Evolutionary conservation across 768 basidiomycete genomes (phyloP), one percentile per base, ranked within the genome.

Genomic region (Astraeus odoratus): DNA sequence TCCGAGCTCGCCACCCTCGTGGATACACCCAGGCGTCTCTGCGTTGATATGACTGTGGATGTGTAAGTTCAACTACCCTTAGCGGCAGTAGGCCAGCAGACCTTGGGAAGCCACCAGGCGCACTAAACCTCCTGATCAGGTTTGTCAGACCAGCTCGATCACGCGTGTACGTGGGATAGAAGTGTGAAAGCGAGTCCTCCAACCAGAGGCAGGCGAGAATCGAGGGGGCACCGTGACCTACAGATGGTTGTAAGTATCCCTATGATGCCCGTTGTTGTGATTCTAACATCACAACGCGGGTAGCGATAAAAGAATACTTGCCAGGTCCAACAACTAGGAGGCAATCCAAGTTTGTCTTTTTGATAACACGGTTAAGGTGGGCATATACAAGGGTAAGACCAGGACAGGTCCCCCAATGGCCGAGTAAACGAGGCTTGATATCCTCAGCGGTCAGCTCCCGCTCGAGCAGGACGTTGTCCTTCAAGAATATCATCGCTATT

Each of bases 1-100:
- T 7, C 92, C 91, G 12, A 94, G 75, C 61, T 94, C 92, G 23
- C 83, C 85, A 43, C 92, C 92, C 66, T 96, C 92, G 54, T 96
- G 92, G 50, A 96, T 94, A 3, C 78, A 74, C 5, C 92, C 92
- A 16, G 91, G 92, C 1, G 88, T 91, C 62, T 88, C 78, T 0
- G 90, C 85, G 47, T 90, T 86, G 52, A 85, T 77, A 47, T 83
- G 81, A 54, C 81, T 82, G 27, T 9, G 39, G 46, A n/a, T 20
- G 15, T 12, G 2, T 23, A 6, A 24, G n/a, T 53, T 18, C 55
- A 38, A 12, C 15, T 23, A 29, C 6, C 43, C 12, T 13, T 18
- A 12, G 16, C 7, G 24, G 24, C 6, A 12, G 25, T 5, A 9
- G 19, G 26, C 15, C 30, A n/a, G 19, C 4, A 31, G 67, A 77